These are phyloP conservation scores for Lepiota venenata DNA, from an alignment of 768 basidiomycete genomes.

Conservation along the genomic window DNA sequence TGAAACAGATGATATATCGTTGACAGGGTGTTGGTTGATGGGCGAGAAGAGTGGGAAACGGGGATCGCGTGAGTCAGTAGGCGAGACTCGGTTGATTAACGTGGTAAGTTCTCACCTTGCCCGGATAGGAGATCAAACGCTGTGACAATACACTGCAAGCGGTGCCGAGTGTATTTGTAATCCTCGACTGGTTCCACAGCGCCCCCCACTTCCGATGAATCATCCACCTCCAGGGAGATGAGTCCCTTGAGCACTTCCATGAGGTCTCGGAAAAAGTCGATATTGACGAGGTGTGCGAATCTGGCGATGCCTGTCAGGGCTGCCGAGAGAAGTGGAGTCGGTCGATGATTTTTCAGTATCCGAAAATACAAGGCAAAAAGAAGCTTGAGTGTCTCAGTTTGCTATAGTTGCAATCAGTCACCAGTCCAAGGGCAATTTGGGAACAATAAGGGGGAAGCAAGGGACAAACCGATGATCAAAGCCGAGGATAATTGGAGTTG, in stretches of 20 bases:
- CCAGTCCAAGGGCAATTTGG: not conserved
- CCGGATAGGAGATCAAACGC: constrained; percentile 97
- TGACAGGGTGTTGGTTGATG: constrained; percentile 5
- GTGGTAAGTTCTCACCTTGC: constrained; percentile 59
- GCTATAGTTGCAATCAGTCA: constrained; percentile 42
- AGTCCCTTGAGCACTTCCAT: constrained; percentile 82
- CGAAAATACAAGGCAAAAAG: constrained; percentile 97
- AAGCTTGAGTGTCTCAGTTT: constrained; percentile 97
- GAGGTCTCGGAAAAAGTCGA: constrained; percentile 97
- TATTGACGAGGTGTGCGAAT: constrained; percentile 95
- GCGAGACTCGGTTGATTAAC: constrained; percentile 3
- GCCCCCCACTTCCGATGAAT: constrained; percentile 21
- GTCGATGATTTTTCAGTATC: constrained; percentile 82
- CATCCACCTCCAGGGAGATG: constrained; percentile 49
- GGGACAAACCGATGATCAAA: constrained; percentile 3
- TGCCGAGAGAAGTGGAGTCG: constrained; percentile 77
- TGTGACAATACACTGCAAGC: constrained; percentile 85
- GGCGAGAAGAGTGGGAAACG: not conserved
- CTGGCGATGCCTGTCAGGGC: constrained; percentile 90
- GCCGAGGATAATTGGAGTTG: constrained; percentile 1
- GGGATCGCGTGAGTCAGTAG: constrained; percentile 6
- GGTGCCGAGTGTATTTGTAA: constrained; percentile 47
- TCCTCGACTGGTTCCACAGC: constrained; percentile 12
- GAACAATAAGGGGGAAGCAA: not conserved
- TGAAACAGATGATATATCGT: constrained; percentile 7